These are phyloP conservation scores for Aureobasidium sp. DNA, from an alignment of 2,329 filamentous ascomycete genomes.

Conservation along the genomic window DNA sequence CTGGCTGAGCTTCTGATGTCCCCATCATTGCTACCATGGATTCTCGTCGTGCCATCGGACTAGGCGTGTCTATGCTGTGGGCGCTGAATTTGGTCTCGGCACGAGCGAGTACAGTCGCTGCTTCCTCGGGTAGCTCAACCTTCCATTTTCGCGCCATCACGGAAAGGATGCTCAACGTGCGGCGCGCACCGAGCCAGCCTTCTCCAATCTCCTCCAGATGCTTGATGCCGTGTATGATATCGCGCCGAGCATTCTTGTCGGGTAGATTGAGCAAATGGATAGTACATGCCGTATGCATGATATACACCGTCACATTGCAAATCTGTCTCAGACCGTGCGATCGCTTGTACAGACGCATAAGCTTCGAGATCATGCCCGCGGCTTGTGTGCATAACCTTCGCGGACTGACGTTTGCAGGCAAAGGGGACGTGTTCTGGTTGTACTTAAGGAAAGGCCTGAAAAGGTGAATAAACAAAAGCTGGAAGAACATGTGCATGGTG, in stretches of 20 bases:
- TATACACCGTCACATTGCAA: conserved; percentile 94
- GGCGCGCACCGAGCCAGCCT: conserved; percentile 82
- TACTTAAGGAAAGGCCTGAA: conserved; percentile 95
- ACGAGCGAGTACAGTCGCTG: conserved; percentile 63
- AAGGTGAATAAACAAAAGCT: conserved; percentile 89
- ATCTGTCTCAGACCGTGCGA: conserved; percentile 87
- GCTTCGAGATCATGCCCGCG: conserved; percentile 80
- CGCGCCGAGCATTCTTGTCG: conserved; percentile 80
- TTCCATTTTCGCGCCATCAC: conserved; percentile 85
- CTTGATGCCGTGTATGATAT: conserved; percentile 84
- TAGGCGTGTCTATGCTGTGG: conserved; percentile 55
- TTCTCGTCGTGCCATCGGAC: conserved; percentile 33
- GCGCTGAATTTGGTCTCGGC: conserved; percentile 74
- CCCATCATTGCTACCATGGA: conserved; percentile 3
- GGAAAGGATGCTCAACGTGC: conserved; percentile 77
- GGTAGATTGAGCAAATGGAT: conserved; percentile 91
- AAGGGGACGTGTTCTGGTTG: conserved; percentile 67
- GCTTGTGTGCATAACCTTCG: conserved; percentile 86
- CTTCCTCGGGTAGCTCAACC: conserved; percentile 79
- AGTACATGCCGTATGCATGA: conserved; percentile 86
- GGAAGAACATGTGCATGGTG: conserved; percentile 93
- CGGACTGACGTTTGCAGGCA: conserved; percentile 82
- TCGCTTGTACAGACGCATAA: conserved; percentile 91
- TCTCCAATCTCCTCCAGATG: conserved; percentile 94
- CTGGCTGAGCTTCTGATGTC: conserved; percentile 1